Evolutionary conservation across 1,284 basidiomycete genomes (phyloP).

Genomic region (Rhodofomes roseus): DNA sequence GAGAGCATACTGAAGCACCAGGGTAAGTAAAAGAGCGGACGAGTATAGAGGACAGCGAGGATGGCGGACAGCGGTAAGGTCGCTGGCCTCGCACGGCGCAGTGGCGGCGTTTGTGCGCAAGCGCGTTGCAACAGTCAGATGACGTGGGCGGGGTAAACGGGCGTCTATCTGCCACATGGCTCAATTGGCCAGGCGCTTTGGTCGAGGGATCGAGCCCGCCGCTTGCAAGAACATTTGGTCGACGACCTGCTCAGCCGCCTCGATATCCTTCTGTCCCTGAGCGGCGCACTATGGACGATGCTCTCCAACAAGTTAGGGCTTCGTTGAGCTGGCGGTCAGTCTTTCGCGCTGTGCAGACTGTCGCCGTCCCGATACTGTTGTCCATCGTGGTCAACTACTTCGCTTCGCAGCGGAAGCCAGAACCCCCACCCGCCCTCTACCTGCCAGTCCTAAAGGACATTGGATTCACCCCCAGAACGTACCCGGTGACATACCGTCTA

Average conservation of each 20-base stretch:
- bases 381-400: conserved; percentile 12
- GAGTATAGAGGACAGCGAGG: conserved; percentile 3
- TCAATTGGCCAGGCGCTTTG: background rate
- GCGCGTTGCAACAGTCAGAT: conserved; percentile 12
- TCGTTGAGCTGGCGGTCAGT: conserved; percentile 18
- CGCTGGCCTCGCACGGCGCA: background rate
- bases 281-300: background rate
- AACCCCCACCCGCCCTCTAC: conserved; percentile 13
- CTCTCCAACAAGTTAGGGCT: background rate
- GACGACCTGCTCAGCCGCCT: background rate
- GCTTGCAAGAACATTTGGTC: background rate
- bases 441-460: conserved; percentile 21
- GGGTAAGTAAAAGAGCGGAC: conserved; percentile 6
- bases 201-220: background rate
- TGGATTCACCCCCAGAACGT: conserved; percentile 17
- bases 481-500: conserved; percentile 17
- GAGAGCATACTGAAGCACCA: conserved; percentile 21
- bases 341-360: conserved; percentile 13
- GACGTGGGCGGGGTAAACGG: conserved; percentile 26
- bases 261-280: background rate
- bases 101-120: conserved; percentile 4
- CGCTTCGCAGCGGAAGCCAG: conserved; percentile 9
- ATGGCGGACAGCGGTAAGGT: conserved; percentile 2
- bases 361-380: conserved; percentile 19
- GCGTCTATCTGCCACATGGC: conserved; percentile 5